Percentiles rank a stretch among this genome's conserved stretches.
phyloP scores from a whole-genome alignment of 2,329 filamentous ascomycete species.

The Epichloe festucae region DNA sequence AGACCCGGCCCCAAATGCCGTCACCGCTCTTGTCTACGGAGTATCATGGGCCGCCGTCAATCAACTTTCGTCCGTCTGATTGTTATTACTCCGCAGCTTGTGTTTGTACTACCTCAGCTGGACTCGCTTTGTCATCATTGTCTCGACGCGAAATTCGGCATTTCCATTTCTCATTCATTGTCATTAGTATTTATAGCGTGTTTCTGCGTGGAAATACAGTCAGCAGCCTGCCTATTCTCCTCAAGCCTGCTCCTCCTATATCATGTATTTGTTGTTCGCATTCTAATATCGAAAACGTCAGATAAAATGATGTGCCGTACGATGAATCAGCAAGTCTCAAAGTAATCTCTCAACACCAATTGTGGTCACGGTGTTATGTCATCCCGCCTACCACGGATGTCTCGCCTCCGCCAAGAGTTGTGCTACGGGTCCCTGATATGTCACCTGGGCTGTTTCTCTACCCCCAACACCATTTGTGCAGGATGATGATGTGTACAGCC shows the following conservation, averaged over 20 bases:
- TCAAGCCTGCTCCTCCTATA: background rate
- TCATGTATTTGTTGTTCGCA: background rate
- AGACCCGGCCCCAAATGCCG: too few relatives aligned
- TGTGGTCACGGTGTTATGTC: background rate
- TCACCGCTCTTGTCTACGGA: too few relatives aligned
- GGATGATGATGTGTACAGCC: background rate
- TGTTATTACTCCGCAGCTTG: background rate
- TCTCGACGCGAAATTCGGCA: background rate
- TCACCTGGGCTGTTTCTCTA: background rate
- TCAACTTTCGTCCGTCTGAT: background rate
- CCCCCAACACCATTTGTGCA: background rate
- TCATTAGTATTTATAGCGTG: background rate
- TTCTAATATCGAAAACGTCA: background rate
- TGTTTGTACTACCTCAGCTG: background rate
- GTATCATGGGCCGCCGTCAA: too few relatives aligned
- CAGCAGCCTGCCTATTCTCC: background rate
- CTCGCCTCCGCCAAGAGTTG: conserved; percentile 4
- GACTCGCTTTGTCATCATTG: background rate
- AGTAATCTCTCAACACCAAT: background rate
- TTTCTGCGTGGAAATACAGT: background rate
- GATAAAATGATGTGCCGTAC: background rate
- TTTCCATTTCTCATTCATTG: background rate
- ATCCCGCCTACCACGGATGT: background rate
- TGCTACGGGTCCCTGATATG: background rate
- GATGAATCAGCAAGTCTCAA: background rate